These are phyloP conservation scores for Bondarzewia mesenterica DNA, from an alignment of 1,284 basidiomycete species.

Conservation along the genomic window DNA sequence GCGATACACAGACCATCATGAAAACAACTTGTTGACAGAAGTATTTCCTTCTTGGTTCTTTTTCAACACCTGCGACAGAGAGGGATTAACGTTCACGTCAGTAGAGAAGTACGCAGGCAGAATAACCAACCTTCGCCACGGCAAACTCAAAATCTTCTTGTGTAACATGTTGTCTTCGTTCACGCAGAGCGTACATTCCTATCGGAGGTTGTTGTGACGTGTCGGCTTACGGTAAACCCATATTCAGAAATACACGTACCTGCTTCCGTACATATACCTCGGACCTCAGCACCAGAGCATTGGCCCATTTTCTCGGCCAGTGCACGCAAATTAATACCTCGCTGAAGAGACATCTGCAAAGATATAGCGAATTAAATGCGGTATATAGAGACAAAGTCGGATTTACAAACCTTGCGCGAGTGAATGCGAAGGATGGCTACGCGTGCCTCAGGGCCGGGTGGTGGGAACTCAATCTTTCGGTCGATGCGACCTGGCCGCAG, in stretches of 20 bases:
- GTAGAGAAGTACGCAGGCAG: neutral
- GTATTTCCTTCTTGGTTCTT: constrained; percentile 90
- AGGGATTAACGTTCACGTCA: neutral
- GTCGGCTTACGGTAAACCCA: constrained; percentile 1
- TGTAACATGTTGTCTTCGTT: constrained; percentile 92
- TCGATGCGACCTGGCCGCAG: constrained; percentile 96
- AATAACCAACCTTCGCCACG: constrained; percentile 71
- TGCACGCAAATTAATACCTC: constrained; percentile 92
- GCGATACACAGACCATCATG: constrained; percentile 29
- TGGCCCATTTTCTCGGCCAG: constrained; percentile 99
- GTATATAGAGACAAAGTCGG: neutral
- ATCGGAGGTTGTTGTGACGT: neutral
- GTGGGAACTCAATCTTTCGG: constrained; percentile 98
- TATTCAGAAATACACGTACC: constrained; percentile 40
- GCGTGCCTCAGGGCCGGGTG: constrained; percentile 95
- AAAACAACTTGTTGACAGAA: constrained; percentile 86
- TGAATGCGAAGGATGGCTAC: constrained; percentile 96
- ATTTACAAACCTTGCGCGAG: constrained; percentile 73
- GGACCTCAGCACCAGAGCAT: constrained; percentile 95
- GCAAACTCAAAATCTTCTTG: constrained; percentile 99
- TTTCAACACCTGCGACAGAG: constrained; percentile 63
- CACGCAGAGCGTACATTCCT: constrained; percentile 96
- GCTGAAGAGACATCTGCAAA: constrained; percentile 91
- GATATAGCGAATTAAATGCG: constrained; percentile 1
- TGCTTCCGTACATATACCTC: constrained; percentile 98